phyloP scores from a whole-genome alignment of 139 green algal genomes.

The Pseudopediastrum boryanum region DNA sequence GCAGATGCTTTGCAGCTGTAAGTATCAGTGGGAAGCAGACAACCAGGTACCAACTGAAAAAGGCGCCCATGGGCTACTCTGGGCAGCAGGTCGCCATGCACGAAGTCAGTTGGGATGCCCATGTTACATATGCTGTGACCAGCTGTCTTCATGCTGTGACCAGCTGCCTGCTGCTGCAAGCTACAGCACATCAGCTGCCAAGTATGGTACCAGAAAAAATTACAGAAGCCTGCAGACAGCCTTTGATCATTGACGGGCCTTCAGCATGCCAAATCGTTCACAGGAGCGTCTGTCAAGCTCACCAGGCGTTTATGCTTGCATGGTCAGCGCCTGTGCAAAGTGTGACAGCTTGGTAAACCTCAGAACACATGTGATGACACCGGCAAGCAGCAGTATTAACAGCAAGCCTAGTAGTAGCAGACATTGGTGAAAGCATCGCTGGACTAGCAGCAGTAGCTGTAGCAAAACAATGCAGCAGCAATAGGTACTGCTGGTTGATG shows the following conservation, averaged over 20 bases:
- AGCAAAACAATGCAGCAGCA: not conserved
- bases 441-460: not conserved
- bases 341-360: too few species aligned
- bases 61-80: not conserved
- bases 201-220: too few species aligned
- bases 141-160: not conserved
- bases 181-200: not conserved
- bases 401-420: not conserved
- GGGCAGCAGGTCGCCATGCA: not conserved
- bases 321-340: too few species aligned
- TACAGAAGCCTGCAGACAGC: too few species aligned
- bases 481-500: not conserved
- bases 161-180: not conserved
- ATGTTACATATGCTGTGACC: not conserved
- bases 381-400: not conserved
- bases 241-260: too few species aligned
- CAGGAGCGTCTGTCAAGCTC: too few species aligned
- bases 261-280: too few species aligned
- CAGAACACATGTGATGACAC: not conserved
- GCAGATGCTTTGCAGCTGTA: slow-evolving; percentile 79
- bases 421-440: not conserved
- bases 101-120: not conserved
- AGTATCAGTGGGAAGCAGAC: not conserved
- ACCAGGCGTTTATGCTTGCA: too few species aligned
- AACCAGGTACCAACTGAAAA: not conserved